Base-by-base conservation (phyloP, 2,329 filamentous ascomycete species). In the Ophiostoma novo-ulmi region DNA sequence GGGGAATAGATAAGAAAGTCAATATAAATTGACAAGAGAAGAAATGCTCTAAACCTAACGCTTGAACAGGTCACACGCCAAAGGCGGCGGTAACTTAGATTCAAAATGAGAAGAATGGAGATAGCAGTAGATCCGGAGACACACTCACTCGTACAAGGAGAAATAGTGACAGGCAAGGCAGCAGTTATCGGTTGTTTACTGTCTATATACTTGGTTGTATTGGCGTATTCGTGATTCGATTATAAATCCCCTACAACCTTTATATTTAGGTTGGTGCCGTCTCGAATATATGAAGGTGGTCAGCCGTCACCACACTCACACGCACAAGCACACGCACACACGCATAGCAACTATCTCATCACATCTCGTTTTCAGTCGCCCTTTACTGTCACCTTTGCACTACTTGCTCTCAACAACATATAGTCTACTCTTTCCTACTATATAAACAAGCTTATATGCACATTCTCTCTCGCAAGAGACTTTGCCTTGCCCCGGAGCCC, bases 211-310 rank as follows among this genome's bases (percentile, higher is more conserved):
- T 13, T 58, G n/a, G 11, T 58, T 11, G 52, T 58, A 58, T 26
- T 58, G 8, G n/a, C n/a, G 52, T 58, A 26, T 58, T 26, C 52
- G 52, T 26, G 52, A 14, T 10, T 4, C 5, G 13, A 17, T n/a
- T 17, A 61, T 17, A 35, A 52, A 52, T 52, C 44, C 44, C 13
- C 58, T 7, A 1, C 14, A 17, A 44, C 6, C 14, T 14, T 13
- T 5, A 17, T 44, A 44, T 44, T 17, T 44, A 44, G 13, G 17
- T 44, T 44, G 41, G 44, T 58, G 44, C 52, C 11, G n/a, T 26
- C 52, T 58, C 52, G 52, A 5, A 35, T 63, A 63, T 63, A 63
- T 63, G 26, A 63, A 20, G 58, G 58, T 63, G 58, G 58, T 63
- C 58, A 63, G 55, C 55, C 22, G 52, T 17, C 52, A 26, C 26